Evolutionary conservation across 1,284 basidiomycete species (phyloP).

Genomic region (Earliella scabrosa): DNA sequence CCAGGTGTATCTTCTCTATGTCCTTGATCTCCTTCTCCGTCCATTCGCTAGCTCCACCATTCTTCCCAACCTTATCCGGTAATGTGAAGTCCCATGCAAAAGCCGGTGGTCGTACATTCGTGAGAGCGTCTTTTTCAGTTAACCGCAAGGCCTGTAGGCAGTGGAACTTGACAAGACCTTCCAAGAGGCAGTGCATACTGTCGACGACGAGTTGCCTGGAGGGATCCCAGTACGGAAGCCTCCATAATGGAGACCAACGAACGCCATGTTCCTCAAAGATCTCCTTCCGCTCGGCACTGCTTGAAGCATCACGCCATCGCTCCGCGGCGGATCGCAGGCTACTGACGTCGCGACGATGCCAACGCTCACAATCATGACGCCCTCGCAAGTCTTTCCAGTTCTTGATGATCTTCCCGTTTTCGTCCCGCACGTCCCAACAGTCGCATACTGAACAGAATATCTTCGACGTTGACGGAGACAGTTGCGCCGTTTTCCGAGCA

Average conservation of each 20-base stretch:
- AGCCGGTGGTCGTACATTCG: neutral
- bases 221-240: conserved; percentile 41
- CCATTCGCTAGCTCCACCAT: too few species aligned
- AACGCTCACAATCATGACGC: conserved; percentile 22
- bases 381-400: conserved; percentile 1
- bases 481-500: conserved; percentile 18
- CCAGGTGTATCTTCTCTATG: too few species aligned
- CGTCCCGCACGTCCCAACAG: too few species aligned
- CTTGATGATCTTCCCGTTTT: too few species aligned
- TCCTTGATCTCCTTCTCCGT: too few species aligned
- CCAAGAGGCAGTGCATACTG: conserved; percentile 37
- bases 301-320: conserved; percentile 29
- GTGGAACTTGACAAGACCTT: conserved; percentile 31
- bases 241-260: conserved; percentile 33
- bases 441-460: conserved; percentile 5
- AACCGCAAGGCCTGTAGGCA: conserved; percentile 27
- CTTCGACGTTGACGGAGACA: conserved; percentile 10
- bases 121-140: conserved; percentile 4
- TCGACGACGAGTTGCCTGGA: conserved; percentile 32
- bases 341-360: conserved; percentile 11
- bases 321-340: conserved; percentile 22
- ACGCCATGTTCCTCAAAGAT: conserved; percentile 32
- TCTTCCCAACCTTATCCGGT: too few species aligned
- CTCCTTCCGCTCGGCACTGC: conserved; percentile 13
- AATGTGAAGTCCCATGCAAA: conserved; percentile 3